Evolutionary conservation across 495 filamentous ascomycete genomes (phyloP).

Genomic region (Podospora pseudoanserina): DNA sequence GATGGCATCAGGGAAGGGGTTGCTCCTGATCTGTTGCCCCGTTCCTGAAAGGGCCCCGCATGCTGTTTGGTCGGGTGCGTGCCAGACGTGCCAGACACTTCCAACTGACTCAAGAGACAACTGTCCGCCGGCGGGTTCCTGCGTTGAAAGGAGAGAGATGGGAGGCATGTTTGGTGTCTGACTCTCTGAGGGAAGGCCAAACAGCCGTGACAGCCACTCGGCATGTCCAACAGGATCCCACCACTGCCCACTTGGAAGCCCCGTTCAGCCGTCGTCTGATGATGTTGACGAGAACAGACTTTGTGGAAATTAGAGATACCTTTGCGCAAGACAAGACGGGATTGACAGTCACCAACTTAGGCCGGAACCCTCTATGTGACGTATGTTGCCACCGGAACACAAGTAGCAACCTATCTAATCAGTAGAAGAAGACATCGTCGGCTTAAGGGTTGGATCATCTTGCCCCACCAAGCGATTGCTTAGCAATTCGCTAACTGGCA

Average conservation of each 20-base stretch:
- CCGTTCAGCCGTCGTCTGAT: background rate
- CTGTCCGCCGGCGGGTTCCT: background rate
- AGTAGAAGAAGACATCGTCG: background rate
- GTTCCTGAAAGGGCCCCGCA: background rate
- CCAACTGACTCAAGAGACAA: slow-evolving; percentile 3
- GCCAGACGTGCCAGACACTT: background rate
- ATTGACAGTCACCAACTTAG: background rate
- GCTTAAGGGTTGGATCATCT: background rate
- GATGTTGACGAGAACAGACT: background rate
- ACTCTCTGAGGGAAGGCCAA: background rate
- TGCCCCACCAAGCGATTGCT: slow-evolving; percentile 11
- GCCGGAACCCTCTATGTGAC: background rate
- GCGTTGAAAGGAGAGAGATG: background rate
- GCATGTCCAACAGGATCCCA: background rate
- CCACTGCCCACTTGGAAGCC: too few relatives aligned
- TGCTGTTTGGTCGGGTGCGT: background rate
- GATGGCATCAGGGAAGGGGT: background rate
- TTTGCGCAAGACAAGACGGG: background rate
- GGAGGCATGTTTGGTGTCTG: background rate
- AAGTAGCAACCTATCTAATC: background rate
- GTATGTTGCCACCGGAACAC: slow-evolving; percentile 5
- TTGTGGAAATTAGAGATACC: background rate
- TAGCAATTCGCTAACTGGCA: slow-evolving; percentile 4
- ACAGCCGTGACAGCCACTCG: background rate
- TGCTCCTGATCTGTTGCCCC: background rate